Evolutionary conservation across 2,329 filamentous ascomycete species (phyloP).

Genomic region (Talaromyces pinophilus): DNA sequence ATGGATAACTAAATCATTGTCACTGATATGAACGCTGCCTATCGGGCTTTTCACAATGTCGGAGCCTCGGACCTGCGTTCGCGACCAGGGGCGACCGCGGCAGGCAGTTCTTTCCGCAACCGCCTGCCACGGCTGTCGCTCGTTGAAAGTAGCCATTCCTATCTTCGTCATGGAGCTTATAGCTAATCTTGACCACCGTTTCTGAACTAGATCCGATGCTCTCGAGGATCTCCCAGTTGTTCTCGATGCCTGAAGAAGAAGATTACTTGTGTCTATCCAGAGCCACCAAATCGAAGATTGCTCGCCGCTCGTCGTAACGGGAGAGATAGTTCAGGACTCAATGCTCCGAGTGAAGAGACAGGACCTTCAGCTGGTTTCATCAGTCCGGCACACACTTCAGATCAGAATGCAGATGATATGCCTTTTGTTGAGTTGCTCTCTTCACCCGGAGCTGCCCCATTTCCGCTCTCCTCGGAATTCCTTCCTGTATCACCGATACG

Average conservation of each 20-base stretch:
- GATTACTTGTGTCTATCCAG: constrained; percentile 9
- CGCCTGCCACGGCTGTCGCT: not conserved
- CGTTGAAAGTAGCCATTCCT: not conserved
- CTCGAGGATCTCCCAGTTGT: constrained; percentile 10
- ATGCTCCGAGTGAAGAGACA: not conserved
- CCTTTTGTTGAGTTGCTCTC: not conserved
- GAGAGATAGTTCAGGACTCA: not conserved
- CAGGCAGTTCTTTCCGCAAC: not conserved
- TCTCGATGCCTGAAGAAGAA: constrained; percentile 14
- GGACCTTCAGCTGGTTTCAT: not conserved
- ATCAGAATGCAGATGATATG: not conserved
- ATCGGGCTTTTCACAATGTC: not conserved
- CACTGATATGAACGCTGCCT: not conserved
- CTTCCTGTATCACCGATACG: not conserved
- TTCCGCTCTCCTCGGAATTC: not conserved
- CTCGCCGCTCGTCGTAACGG: constrained; percentile 9
- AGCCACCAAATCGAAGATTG: constrained; percentile 15
- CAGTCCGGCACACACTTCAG: not conserved
- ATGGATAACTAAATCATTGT: not conserved
- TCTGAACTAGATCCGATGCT: constrained; percentile 7
- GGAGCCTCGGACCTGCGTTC: not conserved
- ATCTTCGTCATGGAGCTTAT: not conserved
- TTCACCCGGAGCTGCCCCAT: not conserved
- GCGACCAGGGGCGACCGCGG: not conserved
- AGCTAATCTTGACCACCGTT: not conserved